Conservation (phyloP, 257 asterid genomes). For the Solanum sitiens region DNA sequence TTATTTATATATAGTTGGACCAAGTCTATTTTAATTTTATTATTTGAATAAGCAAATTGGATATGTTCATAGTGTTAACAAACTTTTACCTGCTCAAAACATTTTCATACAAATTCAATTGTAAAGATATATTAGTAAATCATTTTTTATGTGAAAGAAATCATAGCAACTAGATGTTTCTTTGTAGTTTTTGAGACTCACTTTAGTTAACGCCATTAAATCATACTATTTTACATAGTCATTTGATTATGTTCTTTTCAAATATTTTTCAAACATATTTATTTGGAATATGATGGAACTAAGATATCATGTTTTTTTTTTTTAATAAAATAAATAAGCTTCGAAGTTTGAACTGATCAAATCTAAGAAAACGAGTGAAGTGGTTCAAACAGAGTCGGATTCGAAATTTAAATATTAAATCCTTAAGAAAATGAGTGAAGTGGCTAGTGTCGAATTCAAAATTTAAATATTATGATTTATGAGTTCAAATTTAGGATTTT, state of each 20-base stretch:
- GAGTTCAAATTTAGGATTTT: background rate
- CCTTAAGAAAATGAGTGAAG: background rate
- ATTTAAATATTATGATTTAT: background rate
- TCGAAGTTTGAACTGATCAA: background rate
- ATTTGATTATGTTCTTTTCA: background rate
- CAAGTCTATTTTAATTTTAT: background rate
- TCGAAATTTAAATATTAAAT: background rate
- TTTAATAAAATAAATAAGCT: background rate
- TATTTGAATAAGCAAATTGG: background rate
- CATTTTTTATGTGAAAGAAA: background rate
- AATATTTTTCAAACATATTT: background rate
- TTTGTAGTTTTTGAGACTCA: background rate
- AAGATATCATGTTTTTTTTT: background rate
- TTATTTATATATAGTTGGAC: background rate
- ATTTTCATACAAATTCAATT: background rate
- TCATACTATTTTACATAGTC: background rate
- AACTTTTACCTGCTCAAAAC: background rate
- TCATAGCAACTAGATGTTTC: background rate
- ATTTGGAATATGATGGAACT: background rate
- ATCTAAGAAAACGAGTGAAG: background rate
- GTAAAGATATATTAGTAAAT: background rate
- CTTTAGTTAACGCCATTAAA: background rate
- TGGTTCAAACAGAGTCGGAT: background rate
- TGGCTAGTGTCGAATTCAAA: background rate
- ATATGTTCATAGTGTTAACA: background rate